Base-by-base conservation (phyloP, 345 rosid species). In the Reutealis trisperma region DNA sequence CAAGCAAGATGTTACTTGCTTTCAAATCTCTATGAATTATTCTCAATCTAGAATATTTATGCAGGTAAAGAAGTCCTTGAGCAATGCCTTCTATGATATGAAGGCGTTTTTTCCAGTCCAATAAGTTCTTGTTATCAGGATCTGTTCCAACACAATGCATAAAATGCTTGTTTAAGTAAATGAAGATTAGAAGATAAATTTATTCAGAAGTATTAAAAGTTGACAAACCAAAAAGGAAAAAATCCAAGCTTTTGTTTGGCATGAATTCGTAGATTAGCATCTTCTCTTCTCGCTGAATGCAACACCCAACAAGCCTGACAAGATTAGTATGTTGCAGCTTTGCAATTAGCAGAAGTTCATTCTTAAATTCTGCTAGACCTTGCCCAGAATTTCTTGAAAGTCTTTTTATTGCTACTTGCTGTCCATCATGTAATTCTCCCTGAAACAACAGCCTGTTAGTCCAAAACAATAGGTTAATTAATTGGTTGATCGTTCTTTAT, bases 51-150 rank as follows among this genome's bases (percentile, higher is more conserved):
- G 76, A 78, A 62, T 73, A 77, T 49, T 60, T 71, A 22, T 78
- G 81, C 13, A 79, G 73, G 75, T 79, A 73, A 58, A 78, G 41
- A n/a, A 79, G 63, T 27, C 82, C 82, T 1, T 73, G 82, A 21
- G 82, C 73, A 67, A 73, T 73, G 21, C 74, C 82, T 12, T 60
- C 54, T 22, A 74, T 61, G 61, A 73, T 60, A 18, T 74, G 57
- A 2, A 67, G 44, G 11, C 78, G 63, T 62, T 44, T 58, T 30
- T 14, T 67, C 82, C 82, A 79, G 63, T 79, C 82, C 51, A 79
- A 49, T 3, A 16, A 16, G 51, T 21, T 27, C 67, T 66, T 71
- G 45, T 49, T 27, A 7, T 37, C 37, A 61, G 68, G 27, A 66
- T 18, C 68, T 24, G 44, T 69, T 73, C 55, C 52, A 22, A 22